phyloP scores from a whole-genome alignment of 352 stramenopile species.

The Globisporangium nodosum region DNA sequence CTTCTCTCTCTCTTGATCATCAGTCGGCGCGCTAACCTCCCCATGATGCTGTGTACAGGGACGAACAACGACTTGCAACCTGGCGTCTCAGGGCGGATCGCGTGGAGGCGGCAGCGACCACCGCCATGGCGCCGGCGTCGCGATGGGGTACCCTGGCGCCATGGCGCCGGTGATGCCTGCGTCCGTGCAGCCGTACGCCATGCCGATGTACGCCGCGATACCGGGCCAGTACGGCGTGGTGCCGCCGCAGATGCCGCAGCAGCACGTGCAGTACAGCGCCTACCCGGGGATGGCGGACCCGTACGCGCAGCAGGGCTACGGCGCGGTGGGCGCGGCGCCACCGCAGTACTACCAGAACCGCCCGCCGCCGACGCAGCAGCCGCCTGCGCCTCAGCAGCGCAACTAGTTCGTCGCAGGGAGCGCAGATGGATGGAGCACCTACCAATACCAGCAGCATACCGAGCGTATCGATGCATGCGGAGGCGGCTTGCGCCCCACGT shows the following conservation, averaged over 20 bases:
- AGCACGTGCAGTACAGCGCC: slow-evolving; percentile 17
- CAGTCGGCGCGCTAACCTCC: background rate
- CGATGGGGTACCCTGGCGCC: slow-evolving; percentile 9
- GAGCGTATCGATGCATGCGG: too few species aligned
- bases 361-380: slow-evolving; percentile 16
- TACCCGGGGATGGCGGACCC: slow-evolving; percentile 23
- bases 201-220: slow-evolving; percentile 26
- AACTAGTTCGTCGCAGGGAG: slow-evolving; percentile 6
- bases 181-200: slow-evolving; percentile 17
- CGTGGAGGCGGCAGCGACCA: slow-evolving; percentile 1
- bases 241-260: slow-evolving; percentile 15
- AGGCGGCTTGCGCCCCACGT: too few species aligned
- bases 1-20: background rate
- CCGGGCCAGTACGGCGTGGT: slow-evolving; percentile 9
- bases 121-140: slow-evolving; percentile 2
- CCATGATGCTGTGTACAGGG: slow-evolving; percentile 20
- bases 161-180: slow-evolving; percentile 20
- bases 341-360: slow-evolving; percentile 24
- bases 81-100: slow-evolving; percentile 33
- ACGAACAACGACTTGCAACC: slow-evolving; percentile 48
- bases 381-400: slow-evolving; percentile 4
- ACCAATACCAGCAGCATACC: too few species aligned
- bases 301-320: slow-evolving; percentile 19
- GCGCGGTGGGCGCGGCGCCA: slow-evolving; percentile 2
- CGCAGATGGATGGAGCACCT: too few species aligned